Conservation (phyloP, 2,329 filamentous ascomycete genomes). For the Clarireedia monteithiana region DNA sequence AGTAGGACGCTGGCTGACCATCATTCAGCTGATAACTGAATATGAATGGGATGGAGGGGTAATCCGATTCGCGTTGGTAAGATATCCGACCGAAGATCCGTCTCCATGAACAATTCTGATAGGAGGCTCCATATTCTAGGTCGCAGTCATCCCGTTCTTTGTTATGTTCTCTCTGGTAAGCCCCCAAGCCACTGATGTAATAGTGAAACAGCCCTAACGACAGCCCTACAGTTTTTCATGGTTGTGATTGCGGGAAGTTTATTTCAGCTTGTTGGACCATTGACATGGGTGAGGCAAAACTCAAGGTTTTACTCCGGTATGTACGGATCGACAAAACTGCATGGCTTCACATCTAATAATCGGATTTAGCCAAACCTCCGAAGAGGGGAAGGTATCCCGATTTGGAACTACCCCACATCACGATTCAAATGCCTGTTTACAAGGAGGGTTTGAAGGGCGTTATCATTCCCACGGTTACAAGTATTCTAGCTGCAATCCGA, state of each 20-base stretch:
- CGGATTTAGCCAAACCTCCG: slow-evolving; percentile 30
- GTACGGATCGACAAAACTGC: not conserved
- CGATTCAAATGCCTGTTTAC: slow-evolving; percentile 42
- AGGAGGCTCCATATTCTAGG: not conserved
- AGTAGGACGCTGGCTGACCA: not conserved
- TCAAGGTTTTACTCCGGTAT: slow-evolving; percentile 14
- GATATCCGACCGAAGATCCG: not conserved
- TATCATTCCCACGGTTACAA: slow-evolving; percentile 49
- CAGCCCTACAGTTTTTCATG: slow-evolving; percentile 12
- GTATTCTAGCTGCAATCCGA: slow-evolving; percentile 48
- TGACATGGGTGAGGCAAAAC: slow-evolving; percentile 15
- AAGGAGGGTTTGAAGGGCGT: slow-evolving; percentile 39
- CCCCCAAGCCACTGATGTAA: not conserved
- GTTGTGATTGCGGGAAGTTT: slow-evolving; percentile 13
- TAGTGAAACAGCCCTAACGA: slow-evolving; percentile 20
- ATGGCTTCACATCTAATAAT: not conserved
- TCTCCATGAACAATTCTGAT: not conserved
- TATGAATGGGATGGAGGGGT: slow-evolving; percentile 16
- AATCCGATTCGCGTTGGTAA: slow-evolving; percentile 13
- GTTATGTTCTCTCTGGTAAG: slow-evolving; percentile 26
- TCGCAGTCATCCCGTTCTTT: slow-evolving; percentile 15
- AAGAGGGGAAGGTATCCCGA: slow-evolving; percentile 19
- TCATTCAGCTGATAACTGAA: slow-evolving; percentile 13
- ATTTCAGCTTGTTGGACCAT: slow-evolving; percentile 17
- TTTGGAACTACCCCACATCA: slow-evolving; percentile 32